phyloP scores from a whole-genome alignment of 768 basidiomycete species.

The Hysterangium stoloniferum region DNA sequence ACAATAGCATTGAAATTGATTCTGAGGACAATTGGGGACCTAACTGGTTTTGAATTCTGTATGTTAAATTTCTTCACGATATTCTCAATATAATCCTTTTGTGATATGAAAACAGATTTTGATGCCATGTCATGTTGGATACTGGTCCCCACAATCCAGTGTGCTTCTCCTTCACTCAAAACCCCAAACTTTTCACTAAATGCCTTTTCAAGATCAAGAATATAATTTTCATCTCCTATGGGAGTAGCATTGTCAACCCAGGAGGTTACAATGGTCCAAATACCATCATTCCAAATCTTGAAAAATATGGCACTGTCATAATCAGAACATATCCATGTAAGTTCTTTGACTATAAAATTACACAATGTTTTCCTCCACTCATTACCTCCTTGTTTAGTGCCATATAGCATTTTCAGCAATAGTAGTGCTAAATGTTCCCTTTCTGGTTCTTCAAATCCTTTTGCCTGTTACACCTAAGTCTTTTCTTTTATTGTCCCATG shows the following conservation, averaged over 20 bases:
- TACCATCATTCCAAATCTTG: slow-evolving; percentile 9
- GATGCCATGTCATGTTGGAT: neutral
- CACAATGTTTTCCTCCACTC: slow-evolving; percentile 28
- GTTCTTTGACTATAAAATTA: slow-evolving; percentile 19
- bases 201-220: slow-evolving; percentile 10
- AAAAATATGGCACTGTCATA: slow-evolving; percentile 29
- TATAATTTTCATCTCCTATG: slow-evolving; percentile 26
- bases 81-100: neutral
- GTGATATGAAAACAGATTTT: neutral
- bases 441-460: slow-evolving; percentile 20
- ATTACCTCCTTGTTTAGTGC: slow-evolving; percentile 28
- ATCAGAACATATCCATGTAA: slow-evolving; percentile 24
- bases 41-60: slow-evolving; percentile 12
- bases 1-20: no score
- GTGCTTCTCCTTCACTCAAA: neutral
- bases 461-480: slow-evolving; percentile 29
- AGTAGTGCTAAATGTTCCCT: slow-evolving; percentile 15
- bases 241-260: slow-evolving; percentile 19
- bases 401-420: slow-evolving; percentile 24
- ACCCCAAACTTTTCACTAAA: slow-evolving; percentile 1
- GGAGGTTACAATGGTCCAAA: slow-evolving; percentile 17
- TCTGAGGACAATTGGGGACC: slow-evolving; percentile 16
- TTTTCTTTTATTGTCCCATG: slow-evolving; percentile 25
- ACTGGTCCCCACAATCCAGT: neutral
- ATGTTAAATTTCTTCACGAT: slow-evolving; percentile 16